phyloP scores from a whole-genome alignment of 2,329 filamentous ascomycete genomes.

The Pleomassaria siparia region DNA sequence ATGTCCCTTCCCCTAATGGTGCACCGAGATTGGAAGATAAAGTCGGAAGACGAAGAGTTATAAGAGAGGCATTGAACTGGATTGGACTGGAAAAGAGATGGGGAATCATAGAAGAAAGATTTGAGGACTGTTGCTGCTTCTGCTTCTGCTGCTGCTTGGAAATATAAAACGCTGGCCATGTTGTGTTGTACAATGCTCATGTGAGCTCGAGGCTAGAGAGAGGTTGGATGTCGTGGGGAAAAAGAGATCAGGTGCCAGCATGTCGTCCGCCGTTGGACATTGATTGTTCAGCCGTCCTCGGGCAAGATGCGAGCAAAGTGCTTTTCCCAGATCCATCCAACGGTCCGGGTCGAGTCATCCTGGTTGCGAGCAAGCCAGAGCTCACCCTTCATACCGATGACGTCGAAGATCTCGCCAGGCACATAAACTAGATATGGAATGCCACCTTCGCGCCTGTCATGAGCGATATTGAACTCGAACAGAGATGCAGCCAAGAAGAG shows the following conservation, averaged over 20 bases:
- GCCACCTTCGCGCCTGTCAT: constrained; percentile 85
- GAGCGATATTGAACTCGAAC: constrained; percentile 96
- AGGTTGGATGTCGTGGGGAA: not conserved
- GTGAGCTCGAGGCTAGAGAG: too few species aligned
- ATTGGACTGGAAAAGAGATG: too few species aligned
- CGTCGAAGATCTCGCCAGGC: constrained; percentile 72
- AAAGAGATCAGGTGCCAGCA: not conserved
- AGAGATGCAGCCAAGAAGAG: constrained; percentile 91
- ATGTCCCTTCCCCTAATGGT: too few species aligned
- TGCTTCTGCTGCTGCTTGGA: too few species aligned
- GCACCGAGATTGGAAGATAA: too few species aligned
- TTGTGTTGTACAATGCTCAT: too few species aligned
- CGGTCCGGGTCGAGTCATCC: constrained; percentile 74
- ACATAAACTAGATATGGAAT: constrained; percentile 97
- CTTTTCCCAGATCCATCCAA: constrained; percentile 99
- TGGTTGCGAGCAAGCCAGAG: constrained; percentile 98
- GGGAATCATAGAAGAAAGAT: too few species aligned
- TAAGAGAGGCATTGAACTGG: too few species aligned
- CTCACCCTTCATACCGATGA: constrained; percentile 95
- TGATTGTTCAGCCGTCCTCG: constrained; percentile 27
- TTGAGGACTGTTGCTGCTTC: too few species aligned
- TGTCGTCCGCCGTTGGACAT: not conserved
- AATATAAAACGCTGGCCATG: too few species aligned
- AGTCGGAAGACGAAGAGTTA: too few species aligned
- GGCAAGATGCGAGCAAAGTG: constrained; percentile 66